Percentiles rank a stretch among this genome's conserved stretches.
phyloP scores from a whole-genome alignment of 192 early-diverging fungal species.

The Podila epigama region DNA sequence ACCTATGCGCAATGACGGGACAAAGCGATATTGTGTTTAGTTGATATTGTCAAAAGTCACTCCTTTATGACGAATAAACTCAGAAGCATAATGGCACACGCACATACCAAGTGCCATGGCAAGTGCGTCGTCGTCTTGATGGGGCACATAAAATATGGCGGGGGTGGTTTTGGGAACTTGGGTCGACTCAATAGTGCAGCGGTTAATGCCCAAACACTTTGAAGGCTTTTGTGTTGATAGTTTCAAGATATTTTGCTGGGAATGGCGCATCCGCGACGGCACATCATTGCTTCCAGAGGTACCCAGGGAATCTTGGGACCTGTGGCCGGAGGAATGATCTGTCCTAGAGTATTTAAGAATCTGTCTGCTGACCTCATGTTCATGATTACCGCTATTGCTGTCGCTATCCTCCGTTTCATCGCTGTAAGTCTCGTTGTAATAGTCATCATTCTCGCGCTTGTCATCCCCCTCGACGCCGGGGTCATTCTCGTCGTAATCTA shows the following conservation, averaged over 20 bases:
- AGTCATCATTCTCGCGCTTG: neutral
- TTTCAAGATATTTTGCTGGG: neutral
- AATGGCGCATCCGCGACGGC: neutral
- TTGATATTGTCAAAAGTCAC: too few relatives aligned
- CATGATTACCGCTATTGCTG: neutral
- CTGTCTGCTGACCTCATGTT: neutral
- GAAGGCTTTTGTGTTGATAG: neutral
- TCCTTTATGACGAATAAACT: too few relatives aligned
- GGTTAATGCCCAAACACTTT: neutral
- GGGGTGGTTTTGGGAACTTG: conserved; percentile 14
- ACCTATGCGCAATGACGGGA: neutral
- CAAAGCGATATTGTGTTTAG: too few relatives aligned
- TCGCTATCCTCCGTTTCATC: neutral
- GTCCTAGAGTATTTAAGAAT: neutral
- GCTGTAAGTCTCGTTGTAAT: neutral
- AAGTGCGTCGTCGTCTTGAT: conserved; percentile 41
- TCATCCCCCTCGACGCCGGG: neutral
- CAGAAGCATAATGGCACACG: neutral
- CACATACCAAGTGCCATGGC: conserved; percentile 39
- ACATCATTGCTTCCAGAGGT: neutral
- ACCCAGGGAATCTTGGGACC: neutral
- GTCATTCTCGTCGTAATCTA: neutral
- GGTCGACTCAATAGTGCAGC: neutral
- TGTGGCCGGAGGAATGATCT: neutral
- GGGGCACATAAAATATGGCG: conserved; percentile 37